Evolutionary conservation across 2,329 filamentous ascomycete species (phyloP), one percentile per base, ranked within the genome.

Genomic region (Canariomyces notabilis): DNA sequence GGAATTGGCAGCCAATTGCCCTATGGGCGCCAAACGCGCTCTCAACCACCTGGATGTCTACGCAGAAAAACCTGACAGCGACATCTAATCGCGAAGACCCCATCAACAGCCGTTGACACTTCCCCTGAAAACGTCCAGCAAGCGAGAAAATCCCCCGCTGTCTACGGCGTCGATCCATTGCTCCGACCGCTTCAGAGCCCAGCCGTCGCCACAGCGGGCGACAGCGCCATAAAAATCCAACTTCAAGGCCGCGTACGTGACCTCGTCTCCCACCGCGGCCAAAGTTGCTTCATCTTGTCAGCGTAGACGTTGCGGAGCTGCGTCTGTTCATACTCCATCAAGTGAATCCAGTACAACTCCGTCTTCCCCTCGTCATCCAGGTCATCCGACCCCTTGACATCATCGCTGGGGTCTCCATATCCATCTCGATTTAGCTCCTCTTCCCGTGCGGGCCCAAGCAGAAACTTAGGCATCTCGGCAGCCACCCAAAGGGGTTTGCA

Each of bases 241-340:
- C 41, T 64, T 60, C 6, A 59, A 7, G 1, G 48, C 50, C 5
- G 49, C 38, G 9, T 34, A 31, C 18, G 34, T 21, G 15, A 21
- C 46, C 9, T 58, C 44, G 37, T 50, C 9, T 51, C 48, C 64
- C 64, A 68, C 11, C 15, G 36, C 15, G 42, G 34, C 33, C 33
- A 37, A 15, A 21, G 23, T 19, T 21, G 12, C 20, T 16, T 12
- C 58, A 70, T 56, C 8, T 55, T 54, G 1, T 56, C 46, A 3
- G 52, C 21, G 41, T 65, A 70, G 12, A 62, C 44, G 15, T 57
- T 56, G 1, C 62, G 56, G 37, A 69, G 51, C 20, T 57, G 57
- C 3, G 69, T 72, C 40, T 59, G 48, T 51, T 72, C 68, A 48
- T 67, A 71, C 20, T 71, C 63, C 58, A 64, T 61, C 15, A 64